Conservation (phyloP, 805 yeast genomes). For the Komagataella ulmi region DNA sequence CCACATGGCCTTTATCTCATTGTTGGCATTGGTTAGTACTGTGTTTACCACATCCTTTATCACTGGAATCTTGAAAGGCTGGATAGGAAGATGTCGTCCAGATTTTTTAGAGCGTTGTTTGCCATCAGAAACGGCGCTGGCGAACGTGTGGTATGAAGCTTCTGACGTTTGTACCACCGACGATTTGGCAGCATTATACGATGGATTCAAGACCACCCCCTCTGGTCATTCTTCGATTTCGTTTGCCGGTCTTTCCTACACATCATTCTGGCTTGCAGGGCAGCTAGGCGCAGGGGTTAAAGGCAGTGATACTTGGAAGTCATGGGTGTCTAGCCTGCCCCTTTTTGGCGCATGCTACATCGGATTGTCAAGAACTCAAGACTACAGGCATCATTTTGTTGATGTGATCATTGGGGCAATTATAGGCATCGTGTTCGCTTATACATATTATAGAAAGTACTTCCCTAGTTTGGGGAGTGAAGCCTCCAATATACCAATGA, state of each 20-base stretch:
- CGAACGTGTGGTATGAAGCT: constrained; percentile 40
- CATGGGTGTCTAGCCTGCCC: constrained; percentile 39
- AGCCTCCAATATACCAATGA: constrained; percentile 26
- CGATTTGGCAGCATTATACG: constrained; percentile 29
- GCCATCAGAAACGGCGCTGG: constrained; percentile 49
- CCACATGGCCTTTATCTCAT: constrained; percentile 48
- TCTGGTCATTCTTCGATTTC: constrained; percentile 69
- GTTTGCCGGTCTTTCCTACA: constrained; percentile 53
- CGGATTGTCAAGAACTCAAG: constrained; percentile 80
- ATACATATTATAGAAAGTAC: constrained; percentile 38
- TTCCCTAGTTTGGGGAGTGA: constrained; percentile 27
- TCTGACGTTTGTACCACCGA: constrained; percentile 52
- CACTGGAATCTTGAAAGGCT: constrained; percentile 66
- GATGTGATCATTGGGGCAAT: constrained; percentile 68
- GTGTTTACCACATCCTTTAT: constrained; percentile 45
- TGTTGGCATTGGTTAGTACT: constrained; percentile 53
- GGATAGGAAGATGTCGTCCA: constrained; percentile 87
- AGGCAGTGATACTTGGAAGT: constrained; percentile 51
- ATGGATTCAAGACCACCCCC: constrained; percentile 75
- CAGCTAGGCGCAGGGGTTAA: constrained; percentile 31
- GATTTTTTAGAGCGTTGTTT: constrained; percentile 80
- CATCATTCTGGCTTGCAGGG: constrained; percentile 54
- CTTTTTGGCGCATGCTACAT: constrained; percentile 56
- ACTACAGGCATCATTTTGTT: constrained; percentile 85
- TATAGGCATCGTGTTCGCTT: constrained; percentile 52